Conservation (phyloP, 768 basidiomycete genomes). For the Rhodotorula graminis region DNA sequence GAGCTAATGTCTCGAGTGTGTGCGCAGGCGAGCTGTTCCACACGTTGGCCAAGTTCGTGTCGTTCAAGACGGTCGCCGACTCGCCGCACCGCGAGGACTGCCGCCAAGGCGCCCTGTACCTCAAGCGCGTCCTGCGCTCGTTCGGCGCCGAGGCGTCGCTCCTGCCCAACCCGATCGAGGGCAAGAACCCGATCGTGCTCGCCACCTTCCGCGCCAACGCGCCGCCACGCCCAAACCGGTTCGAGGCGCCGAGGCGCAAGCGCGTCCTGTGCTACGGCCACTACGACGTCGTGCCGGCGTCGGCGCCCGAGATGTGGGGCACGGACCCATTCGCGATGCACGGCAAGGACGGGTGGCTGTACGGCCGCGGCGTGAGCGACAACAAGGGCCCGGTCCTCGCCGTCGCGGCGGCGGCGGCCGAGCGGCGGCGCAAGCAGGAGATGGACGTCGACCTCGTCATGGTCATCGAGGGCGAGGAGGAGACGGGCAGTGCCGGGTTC, state of each 20-base stretch:
- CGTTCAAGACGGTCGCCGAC: conserved; percentile 75
- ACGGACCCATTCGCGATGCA: conserved; percentile 76
- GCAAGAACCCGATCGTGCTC: conserved; percentile 76
- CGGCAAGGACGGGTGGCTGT: conserved; percentile 81
- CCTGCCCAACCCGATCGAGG: too few species aligned
- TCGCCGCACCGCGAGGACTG: conserved; percentile 68
- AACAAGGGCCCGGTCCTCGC: conserved; percentile 95
- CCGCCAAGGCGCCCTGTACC: conserved; percentile 86
- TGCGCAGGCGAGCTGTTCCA: conserved; percentile 37
- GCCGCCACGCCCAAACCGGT: conserved; percentile 41
- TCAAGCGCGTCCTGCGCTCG: conserved; percentile 79
- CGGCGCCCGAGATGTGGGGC: conserved; percentile 64
- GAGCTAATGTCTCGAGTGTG: too few species aligned
- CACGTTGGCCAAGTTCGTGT: conserved; percentile 59
- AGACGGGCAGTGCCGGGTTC: conserved; percentile 86
- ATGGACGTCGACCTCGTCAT: conserved; percentile 83
- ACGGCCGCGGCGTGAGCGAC: conserved; percentile 83
- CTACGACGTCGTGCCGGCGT: conserved; percentile 89
- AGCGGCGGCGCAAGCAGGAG: conserved; percentile 64
- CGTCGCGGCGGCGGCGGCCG: conserved; percentile 79
- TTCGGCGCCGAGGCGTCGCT: conserved; percentile 69
- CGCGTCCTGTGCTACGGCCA: conserved; percentile 94
- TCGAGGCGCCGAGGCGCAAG: conserved; percentile 51
- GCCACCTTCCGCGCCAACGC: conserved; percentile 75
- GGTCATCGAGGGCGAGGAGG: conserved; percentile 93